Percentiles rank a stretch among this genome's conserved stretches.
Conservation (phyloP, 2,329 filamentous ascomycete genomes). For the Lachnellula occidentalis region DNA sequence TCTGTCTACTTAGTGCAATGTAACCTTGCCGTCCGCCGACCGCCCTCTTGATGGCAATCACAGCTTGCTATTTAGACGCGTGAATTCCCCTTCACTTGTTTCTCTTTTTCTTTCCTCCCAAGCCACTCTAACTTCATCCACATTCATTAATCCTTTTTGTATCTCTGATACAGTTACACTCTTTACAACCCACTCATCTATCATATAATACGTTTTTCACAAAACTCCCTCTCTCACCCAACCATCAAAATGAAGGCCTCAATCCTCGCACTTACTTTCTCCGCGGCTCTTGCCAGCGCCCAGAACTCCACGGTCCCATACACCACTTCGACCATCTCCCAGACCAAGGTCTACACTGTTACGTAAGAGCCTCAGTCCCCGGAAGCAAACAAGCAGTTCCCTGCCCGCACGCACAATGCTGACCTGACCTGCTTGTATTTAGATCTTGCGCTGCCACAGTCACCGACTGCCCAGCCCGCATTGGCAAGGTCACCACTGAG, state of each 20-base stretch:
- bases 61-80: background rate
- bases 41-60: background rate
- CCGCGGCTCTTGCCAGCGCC: background rate
- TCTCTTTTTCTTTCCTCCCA: background rate
- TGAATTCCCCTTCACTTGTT: background rate
- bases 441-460: background rate
- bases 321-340: background rate
- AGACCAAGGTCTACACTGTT: background rate
- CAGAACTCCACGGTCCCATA: background rate
- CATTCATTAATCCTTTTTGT: background rate
- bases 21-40: too few relatives aligned
- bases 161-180: background rate
- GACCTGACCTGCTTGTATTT: background rate
- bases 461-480: slow-evolving; percentile 1
- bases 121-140: background rate
- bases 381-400: too few relatives aligned
- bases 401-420: background rate
- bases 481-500: background rate
- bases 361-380: background rate
- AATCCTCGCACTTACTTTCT: background rate
- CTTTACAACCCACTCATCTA: background rate
- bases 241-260: slow-evolving; percentile 3
- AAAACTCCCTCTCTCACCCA: background rate
- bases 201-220: background rate
- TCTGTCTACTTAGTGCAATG: too few relatives aligned